These are phyloP conservation scores for Colletotrichum filicis DNA, from an alignment of 2,329 filamentous ascomycete species.

Conservation along the genomic window DNA sequence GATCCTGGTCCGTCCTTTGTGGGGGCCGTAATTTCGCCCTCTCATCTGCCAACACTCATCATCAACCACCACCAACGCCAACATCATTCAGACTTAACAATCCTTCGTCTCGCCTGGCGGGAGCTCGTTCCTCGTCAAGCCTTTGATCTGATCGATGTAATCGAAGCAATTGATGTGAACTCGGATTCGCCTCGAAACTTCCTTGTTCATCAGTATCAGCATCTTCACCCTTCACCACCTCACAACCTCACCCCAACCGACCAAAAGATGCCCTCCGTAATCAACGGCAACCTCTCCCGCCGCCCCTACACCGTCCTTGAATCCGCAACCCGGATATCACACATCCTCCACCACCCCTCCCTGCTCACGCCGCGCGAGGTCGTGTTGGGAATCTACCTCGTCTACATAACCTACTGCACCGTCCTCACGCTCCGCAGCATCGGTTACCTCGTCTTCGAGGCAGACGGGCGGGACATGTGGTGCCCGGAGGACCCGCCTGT, in stretches of 20 bases:
- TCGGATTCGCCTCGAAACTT: no score
- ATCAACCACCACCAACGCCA: not conserved
- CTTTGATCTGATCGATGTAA: not conserved
- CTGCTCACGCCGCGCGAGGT: slow-evolving; percentile 5
- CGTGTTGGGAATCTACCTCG: not conserved
- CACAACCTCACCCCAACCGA: not conserved
- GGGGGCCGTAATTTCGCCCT: not conserved
- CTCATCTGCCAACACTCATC: no score
- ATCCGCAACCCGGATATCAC: not conserved
- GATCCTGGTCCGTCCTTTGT: not conserved
- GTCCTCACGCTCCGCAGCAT: slow-evolving; percentile 8
- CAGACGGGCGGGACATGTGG: not conserved
- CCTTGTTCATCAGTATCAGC: accelerated
- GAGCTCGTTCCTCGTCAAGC: not conserved
- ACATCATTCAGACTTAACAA: not conserved
- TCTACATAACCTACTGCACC: slow-evolving; percentile 8
- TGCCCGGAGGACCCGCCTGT: not conserved
- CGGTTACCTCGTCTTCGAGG: slow-evolving; percentile 1
- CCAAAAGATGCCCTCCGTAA: slow-evolving; percentile 8
- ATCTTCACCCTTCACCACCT: not conserved
- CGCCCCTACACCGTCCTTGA: slow-evolving; percentile 2
- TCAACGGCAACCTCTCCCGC: slow-evolving; percentile 3
- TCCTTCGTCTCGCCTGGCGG: not conserved
- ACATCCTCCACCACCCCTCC: not conserved
- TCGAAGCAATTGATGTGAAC: not conserved